Evolutionary conservation across 2,329 filamentous ascomycete species (phyloP).

Genomic region (Exophiala sp.): DNA sequence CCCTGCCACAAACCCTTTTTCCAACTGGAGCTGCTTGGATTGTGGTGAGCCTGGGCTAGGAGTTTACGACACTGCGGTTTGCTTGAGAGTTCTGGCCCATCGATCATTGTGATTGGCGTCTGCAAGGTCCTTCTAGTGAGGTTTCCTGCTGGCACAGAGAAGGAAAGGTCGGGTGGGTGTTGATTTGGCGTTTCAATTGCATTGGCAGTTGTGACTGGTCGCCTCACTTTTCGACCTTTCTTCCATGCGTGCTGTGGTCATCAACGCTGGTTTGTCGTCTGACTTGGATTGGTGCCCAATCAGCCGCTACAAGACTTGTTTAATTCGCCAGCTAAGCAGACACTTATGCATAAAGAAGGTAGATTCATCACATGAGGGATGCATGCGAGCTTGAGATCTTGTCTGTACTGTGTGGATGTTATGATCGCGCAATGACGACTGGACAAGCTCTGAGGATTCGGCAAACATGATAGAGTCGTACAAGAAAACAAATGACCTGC

Average conservation of each 20-base stretch:
- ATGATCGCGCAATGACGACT: not conserved
- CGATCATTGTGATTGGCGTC: constrained; percentile 12
- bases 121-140: not conserved
- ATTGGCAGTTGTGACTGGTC: constrained; percentile 3
- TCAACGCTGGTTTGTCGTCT: constrained; percentile 5
- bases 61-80: too few relatives aligned
- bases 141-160: not conserved
- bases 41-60: too few relatives aligned
- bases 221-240: constrained; percentile 17
- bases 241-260: not conserved
- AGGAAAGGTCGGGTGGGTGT: not conserved
- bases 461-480: not conserved
- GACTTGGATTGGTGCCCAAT: constrained; percentile 17
- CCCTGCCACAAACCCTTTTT: constrained; percentile 1
- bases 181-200: constrained; percentile 11
- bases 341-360: not conserved
- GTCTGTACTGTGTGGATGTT: not conserved
- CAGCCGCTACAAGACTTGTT: not conserved
- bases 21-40: too few relatives aligned
- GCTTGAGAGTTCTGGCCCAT: not conserved
- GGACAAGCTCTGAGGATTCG: too few relatives aligned
- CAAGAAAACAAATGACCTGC: not conserved
- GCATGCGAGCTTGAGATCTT: not conserved
- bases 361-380: not conserved
- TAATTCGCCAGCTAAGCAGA: not conserved